These are phyloP conservation scores for Pichia exigua DNA, from an alignment of 805 yeast species.

Conservation along the genomic window DNA sequence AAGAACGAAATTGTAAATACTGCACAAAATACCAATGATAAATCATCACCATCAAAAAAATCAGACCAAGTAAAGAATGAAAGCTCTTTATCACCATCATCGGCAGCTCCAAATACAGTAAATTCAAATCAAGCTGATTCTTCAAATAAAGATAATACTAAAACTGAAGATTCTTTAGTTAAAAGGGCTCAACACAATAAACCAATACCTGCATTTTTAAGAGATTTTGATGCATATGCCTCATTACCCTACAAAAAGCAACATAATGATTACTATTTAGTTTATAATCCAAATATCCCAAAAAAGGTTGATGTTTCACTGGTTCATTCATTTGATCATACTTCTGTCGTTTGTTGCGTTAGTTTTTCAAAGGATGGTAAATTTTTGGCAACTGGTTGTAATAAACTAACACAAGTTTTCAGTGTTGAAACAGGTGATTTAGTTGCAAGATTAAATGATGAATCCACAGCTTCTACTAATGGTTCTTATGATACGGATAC, in stretches of 20 bases:
- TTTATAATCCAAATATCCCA: slow-evolving; percentile 84
- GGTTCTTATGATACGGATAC: slow-evolving; percentile 49
- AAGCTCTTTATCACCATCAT: not conserved
- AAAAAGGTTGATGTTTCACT: slow-evolving; percentile 75
- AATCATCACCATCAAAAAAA: not conserved
- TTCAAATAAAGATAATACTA: not conserved
- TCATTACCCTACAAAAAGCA: slow-evolving; percentile 77
- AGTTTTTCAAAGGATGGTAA: slow-evolving; percentile 87
- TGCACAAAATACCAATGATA: not conserved
- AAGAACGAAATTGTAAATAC: not conserved
- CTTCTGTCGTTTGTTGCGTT: slow-evolving; percentile 95
- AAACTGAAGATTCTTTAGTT: slow-evolving; percentile 30
- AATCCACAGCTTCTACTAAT: slow-evolving; percentile 41
- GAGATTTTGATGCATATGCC: slow-evolving; percentile 70
- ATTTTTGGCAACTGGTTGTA: slow-evolving; percentile 93
- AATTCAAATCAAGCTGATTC: not conserved
- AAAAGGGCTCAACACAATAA: slow-evolving; percentile 49
- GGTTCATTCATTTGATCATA: slow-evolving; percentile 84
- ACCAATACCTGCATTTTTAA: slow-evolving; percentile 73
- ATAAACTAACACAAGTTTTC: slow-evolving; percentile 90
- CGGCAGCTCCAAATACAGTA: not conserved
- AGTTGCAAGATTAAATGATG: slow-evolving; percentile 81
- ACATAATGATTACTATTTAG: slow-evolving; percentile 75
- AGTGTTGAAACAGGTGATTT: slow-evolving; percentile 87
- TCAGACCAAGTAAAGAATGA: not conserved